Base-by-base conservation (phyloP, 768 basidiomycete species). In the Terana coerulea region DNA sequence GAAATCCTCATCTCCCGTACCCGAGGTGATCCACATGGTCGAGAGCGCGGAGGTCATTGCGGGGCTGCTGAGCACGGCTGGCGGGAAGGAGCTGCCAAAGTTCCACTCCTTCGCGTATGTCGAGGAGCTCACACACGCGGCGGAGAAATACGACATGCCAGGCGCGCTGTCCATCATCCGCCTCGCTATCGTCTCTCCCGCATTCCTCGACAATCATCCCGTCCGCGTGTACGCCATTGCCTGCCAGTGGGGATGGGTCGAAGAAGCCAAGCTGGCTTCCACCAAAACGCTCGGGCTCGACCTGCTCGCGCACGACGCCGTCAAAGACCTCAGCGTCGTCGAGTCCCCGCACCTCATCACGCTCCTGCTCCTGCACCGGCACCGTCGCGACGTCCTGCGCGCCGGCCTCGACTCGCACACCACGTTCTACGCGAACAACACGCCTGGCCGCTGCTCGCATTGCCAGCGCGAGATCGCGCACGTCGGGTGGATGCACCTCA, bases 181-280 rank as follows among this genome's bases (percentile, higher is more conserved):
- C 3, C 60, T 70, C 6, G 68, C 69, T 10, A 67, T 76, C 45
- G 71, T 70, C 6, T 64, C 75, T 1, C 72, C 75, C 5, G 9
- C 46, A 28, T 50, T 68, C 10, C 74, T 77, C 54, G 69, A 73
- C n/a, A 58, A 61, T 9, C 67, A 73, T 11, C 76, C 79, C 1
- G 56, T 80, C n/a, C 72, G 75, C 17, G 64, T 78, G 9, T 79
- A 78, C 50, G 74, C 68, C 2, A 64, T 80, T 36, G 69, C 75
- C 7, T 69, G 71, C 17, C 69, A 69, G 28, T 72, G 69, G 48
- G 72, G 69, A 6, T 78, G 77, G 75, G 65, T 65, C 37, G 68
- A 73, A 36, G 77, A 78, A 59, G 69, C 72, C 5, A 66, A 65
- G 52, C 49, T 70, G 10, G 75, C 77, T 2, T 70, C 76, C 3